These are phyloP conservation scores for Skeletonema marinoi DNA, from an alignment of 108 stramenopile genomes.

Conservation along the genomic window DNA sequence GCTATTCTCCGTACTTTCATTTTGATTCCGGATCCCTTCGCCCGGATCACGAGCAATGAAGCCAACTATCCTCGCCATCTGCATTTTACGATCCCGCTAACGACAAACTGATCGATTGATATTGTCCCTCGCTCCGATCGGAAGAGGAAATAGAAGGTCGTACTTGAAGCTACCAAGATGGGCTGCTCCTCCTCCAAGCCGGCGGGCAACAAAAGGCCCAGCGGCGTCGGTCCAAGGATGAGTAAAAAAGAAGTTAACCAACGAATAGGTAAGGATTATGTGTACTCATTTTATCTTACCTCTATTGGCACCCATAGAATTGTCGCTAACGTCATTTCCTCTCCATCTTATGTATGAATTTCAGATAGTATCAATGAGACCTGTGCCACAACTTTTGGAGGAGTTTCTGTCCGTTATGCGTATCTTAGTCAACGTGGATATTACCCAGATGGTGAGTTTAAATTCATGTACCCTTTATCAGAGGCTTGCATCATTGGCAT, in stretches of 20 bases:
- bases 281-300: not conserved
- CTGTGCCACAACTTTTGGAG: constrained; percentile 43
- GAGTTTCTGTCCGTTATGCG: constrained; percentile 75
- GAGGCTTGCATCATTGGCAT: no score
- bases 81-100: no score
- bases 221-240: not conserved
- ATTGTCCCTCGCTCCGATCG: no score
- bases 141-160: no score
- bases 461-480: not conserved
- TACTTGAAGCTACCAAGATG: not conserved
- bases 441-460: constrained; percentile 78
- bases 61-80: no score
- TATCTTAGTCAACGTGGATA: constrained; percentile 85
- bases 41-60: no score
- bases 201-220: not conserved
- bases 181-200: constrained; percentile 24
- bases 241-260: constrained; percentile 1
- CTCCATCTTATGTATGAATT: constrained; percentile 18
- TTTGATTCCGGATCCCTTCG: no score
- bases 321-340: not conserved
- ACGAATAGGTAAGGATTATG: constrained; percentile 13
- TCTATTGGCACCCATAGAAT: not conserved
- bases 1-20: no score
- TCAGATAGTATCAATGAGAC: constrained; percentile 41
- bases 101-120: no score